These are phyloP conservation scores for Dictyostelium firmibasis DNA, from an alignment of 78 protist genomes.

Conservation along the genomic window DNA sequence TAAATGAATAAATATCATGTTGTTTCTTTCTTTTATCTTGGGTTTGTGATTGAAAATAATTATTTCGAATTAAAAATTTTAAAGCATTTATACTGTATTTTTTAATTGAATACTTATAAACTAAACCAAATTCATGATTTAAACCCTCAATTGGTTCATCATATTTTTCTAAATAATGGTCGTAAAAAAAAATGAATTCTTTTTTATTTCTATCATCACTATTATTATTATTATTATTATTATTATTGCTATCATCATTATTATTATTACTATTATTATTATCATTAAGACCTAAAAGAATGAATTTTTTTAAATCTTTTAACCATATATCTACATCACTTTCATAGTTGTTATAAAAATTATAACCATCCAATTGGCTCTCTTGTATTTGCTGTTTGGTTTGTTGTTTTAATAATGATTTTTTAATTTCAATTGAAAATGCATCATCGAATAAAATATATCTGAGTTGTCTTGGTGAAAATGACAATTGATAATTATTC, in stretches of 20 bases:
- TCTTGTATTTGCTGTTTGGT: neutral
- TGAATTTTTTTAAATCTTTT: neutral
- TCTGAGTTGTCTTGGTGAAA: neutral
- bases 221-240: too few relatives aligned
- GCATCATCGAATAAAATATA: neutral
- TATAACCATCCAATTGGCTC: neutral
- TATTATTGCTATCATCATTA: neutral
- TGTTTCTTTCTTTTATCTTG: neutral
- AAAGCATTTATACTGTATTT: neutral
- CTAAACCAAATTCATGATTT: neutral
- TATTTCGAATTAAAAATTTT: neutral
- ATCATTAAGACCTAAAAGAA: neutral
- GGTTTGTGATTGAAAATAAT: neutral
- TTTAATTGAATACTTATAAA: neutral
- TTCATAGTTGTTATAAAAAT: too few relatives aligned
- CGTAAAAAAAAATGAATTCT: neutral
- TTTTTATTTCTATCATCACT: neutral
- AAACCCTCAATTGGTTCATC: neutral
- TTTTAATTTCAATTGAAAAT: neutral
- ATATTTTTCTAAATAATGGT: neutral
- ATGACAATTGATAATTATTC: neutral
- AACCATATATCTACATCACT: neutral
- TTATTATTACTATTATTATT: too few relatives aligned
- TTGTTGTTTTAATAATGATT: neutral
- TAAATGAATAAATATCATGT: neutral